Evolutionary conservation across 345 rosid species (phyloP).

Genomic region (Cardamine resedifolia): DNA sequence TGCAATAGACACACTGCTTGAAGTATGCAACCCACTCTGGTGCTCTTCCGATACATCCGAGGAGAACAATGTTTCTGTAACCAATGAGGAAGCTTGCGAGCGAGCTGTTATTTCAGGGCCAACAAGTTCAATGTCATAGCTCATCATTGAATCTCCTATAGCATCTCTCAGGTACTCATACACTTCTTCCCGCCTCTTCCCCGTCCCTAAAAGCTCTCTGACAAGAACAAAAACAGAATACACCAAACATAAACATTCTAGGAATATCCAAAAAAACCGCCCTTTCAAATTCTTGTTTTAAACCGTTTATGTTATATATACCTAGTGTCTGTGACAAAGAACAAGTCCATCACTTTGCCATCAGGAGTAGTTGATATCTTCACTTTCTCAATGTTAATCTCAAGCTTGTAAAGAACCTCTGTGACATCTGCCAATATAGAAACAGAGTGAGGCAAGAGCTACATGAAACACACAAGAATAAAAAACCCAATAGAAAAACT

Average conservation of each 20-base stretch:
- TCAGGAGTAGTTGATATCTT: constrained; percentile 97
- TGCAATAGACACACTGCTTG: constrained; percentile 50
- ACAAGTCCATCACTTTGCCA: constrained; percentile 88
- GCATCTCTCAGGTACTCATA: constrained; percentile 44
- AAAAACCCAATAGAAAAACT: neutral
- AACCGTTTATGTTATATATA: constrained; percentile 21
- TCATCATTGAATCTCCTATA: constrained; percentile 60
- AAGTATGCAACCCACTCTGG: constrained; percentile 41
- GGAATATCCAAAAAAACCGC: neutral
- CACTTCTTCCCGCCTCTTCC: constrained; percentile 65
- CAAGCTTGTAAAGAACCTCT: constrained; percentile 70
- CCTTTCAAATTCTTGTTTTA: neutral
- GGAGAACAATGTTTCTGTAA: constrained; percentile 61
- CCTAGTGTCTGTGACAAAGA: constrained; percentile 94
- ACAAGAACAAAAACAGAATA: constrained; percentile 15
- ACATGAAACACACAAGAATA: neutral
- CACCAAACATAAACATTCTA: constrained; percentile 1
- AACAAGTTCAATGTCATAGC: constrained; percentile 77
- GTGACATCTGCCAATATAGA: constrained; percentile 67
- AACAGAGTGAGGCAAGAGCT: neutral
- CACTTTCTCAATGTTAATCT: constrained; percentile 85
- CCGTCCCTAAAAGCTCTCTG: constrained; percentile 86
- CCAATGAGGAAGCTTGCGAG: constrained; percentile 61
- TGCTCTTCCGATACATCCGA: constrained; percentile 44
- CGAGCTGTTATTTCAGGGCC: constrained; percentile 67